Evolutionary conservation across 768 basidiomycete species (phyloP).

Genomic region (Chalciporus pseudorubinellus): DNA sequence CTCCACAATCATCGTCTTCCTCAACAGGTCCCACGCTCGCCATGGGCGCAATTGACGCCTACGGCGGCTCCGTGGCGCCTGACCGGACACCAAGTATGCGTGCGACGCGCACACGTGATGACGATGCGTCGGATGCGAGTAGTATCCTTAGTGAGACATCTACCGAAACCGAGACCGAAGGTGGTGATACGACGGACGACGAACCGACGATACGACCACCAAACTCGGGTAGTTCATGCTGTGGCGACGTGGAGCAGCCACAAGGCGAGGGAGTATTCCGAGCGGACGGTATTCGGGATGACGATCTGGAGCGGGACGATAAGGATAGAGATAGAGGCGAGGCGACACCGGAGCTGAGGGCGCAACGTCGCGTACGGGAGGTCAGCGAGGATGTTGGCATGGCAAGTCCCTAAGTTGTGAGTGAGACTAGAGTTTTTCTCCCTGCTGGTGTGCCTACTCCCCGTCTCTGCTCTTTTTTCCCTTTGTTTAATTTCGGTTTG

Average conservation of each 20-base stretch:
- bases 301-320: slow-evolving; percentile 18
- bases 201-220: slow-evolving; percentile 76
- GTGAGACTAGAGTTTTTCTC: not conserved
- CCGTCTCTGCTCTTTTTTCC: not conserved
- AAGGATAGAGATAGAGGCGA: slow-evolving; percentile 30
- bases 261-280: slow-evolving; percentile 31
- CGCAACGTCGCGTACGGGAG: slow-evolving; percentile 27
- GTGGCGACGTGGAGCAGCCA: slow-evolving; percentile 37
- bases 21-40: slow-evolving; percentile 40
- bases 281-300: slow-evolving; percentile 9
- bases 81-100: slow-evolving; percentile 29
- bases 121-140: slow-evolving; percentile 33
- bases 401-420: slow-evolving; percentile 25
- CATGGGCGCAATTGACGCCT: slow-evolving; percentile 57
- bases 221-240: slow-evolving; percentile 39
- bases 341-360: slow-evolving; percentile 32
- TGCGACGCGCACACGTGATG: slow-evolving; percentile 24
- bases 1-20: slow-evolving; percentile 12
- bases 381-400: slow-evolving; percentile 33
- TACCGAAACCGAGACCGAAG: slow-evolving; percentile 49
- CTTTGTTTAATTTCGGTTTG: not conserved
- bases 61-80: slow-evolving; percentile 42
- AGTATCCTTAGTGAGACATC: slow-evolving; percentile 40
- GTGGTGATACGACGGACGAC: slow-evolving; percentile 68
- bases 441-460: not conserved